Evolutionary conservation across 352 stramenopile species (phyloP), one percentile per base, ranked within the genome.

Genomic region (Phytopythium boreale): DNA sequence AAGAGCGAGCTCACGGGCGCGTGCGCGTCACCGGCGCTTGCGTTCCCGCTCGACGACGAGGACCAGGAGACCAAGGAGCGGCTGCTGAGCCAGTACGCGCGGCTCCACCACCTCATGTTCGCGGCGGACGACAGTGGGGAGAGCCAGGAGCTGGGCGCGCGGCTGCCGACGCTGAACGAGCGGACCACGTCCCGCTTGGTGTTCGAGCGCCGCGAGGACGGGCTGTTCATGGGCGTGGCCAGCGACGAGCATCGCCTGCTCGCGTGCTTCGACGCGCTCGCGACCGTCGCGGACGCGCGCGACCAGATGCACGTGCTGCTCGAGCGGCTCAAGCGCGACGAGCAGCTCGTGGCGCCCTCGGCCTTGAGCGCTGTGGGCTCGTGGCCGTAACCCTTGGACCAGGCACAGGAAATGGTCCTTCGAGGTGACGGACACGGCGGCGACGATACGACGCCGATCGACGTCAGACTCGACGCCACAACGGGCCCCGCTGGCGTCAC

Each of bases 1-100:
- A 89, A 89, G 69, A 87, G 84, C 49, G 82, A 91, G 67, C 69
- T 78, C 43, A 85, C 80, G 2, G 79, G 80, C 11, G 80, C 89
- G 61, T 91, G 82, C 29, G 75, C 75, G 0, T 37, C 67, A 19
- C 75, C 82, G 0, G 63, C 72, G 36, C 67, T 85, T 20, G 56
- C 67, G 8, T 87, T 85, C 34, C 79, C 79, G 4, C 82, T 90
- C 34, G 71, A 82, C 26, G 51, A 69, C 9, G 63, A 60, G 1
- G 71, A 85, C 49, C 63, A 74, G 47, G 64, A 69, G 24, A 77
- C 67, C 7, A 69, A 71, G 6, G 11, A 75, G 53, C 61, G 75
- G 53, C 41, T 88, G 43, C 53, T 87, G 31, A 76, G 80, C 60
- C 74, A 82, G 39, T 90, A 88, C 65, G 78, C 77, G 20, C 79